These are phyloP conservation scores for Lecanoromycetidae sp. DNA, from an alignment of 2,329 filamentous ascomycete genomes.

Conservation along the genomic window DNA sequence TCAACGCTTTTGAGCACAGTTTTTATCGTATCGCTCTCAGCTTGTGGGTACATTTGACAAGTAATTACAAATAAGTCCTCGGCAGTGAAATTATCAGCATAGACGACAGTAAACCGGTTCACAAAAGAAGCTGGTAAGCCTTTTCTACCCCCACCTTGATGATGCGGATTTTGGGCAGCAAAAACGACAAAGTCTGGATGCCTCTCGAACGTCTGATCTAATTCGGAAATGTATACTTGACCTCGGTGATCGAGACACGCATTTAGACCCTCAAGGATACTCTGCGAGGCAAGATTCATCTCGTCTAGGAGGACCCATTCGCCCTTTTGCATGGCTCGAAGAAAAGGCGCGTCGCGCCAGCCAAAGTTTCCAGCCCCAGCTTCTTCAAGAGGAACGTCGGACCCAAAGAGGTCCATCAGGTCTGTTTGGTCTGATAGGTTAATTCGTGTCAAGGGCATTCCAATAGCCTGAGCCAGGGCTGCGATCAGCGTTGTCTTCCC, in stretches of 20 bases:
- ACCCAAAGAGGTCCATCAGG: constrained; percentile 92
- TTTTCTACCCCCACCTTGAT: constrained; percentile 91
- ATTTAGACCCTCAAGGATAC: constrained; percentile 89
- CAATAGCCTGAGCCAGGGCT: constrained; percentile 67
- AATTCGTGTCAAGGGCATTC: constrained; percentile 76
- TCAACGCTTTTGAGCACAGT: constrained; percentile 71
- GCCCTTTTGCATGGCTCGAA: constrained; percentile 91
- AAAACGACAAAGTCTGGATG: constrained; percentile 90
- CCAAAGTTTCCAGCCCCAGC: constrained; percentile 80
- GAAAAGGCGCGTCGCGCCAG: constrained; percentile 90
- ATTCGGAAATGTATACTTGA: constrained; percentile 86
- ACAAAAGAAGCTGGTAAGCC: constrained; percentile 92
- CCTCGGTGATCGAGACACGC: constrained; percentile 94
- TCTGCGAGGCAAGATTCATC: constrained; percentile 97
- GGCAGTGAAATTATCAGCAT: constrained; percentile 76
- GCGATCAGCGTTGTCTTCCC: constrained; percentile 91
- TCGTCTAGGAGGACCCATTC: constrained; percentile 96
- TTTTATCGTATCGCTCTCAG: constrained; percentile 47
- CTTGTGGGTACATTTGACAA: constrained; percentile 57
- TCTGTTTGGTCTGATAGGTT: constrained; percentile 98
- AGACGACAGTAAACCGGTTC: constrained; percentile 95
- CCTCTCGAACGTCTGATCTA: constrained; percentile 84
- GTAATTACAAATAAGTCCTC: constrained; percentile 77
- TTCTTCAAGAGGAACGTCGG: constrained; percentile 91
- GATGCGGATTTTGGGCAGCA: constrained; percentile 93